Conservation (phyloP, 768 basidiomycete genomes). For the Macrolepiota albuminosa region DNA sequence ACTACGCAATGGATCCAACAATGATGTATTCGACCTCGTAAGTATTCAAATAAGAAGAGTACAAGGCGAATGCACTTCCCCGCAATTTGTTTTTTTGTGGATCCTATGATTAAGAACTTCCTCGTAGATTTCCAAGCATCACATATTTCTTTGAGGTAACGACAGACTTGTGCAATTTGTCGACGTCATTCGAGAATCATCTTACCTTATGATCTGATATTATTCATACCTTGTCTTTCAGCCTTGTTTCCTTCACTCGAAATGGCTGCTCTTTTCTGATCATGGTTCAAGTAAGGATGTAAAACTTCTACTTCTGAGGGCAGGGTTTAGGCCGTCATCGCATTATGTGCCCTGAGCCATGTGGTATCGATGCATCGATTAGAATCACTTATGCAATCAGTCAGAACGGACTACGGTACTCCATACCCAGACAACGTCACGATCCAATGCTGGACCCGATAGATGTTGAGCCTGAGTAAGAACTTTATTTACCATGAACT, state of each 20-base stretch:
- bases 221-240: no score
- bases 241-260: neutral
- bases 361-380: neutral
- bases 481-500: neutral
- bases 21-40: neutral
- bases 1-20: neutral
- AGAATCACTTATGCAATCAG: neutral
- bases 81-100: neutral
- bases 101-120: no score
- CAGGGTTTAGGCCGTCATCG: neutral
- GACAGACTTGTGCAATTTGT: neutral
- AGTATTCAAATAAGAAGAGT: no score
- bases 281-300: neutral
- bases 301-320: neutral
- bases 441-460: neutral
- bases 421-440: neutral
- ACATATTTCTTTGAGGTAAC: neutral
- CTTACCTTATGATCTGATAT: neutral
- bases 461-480: neutral
- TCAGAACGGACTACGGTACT: neutral
- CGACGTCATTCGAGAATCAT: neutral
- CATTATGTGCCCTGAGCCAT: neutral
- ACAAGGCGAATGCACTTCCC: no score
- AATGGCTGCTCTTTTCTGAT: neutral
- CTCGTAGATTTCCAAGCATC: no score